Base-by-base conservation (phyloP, 2,329 filamentous ascomycete genomes). In the Amesomyces nigricolor region DNA sequence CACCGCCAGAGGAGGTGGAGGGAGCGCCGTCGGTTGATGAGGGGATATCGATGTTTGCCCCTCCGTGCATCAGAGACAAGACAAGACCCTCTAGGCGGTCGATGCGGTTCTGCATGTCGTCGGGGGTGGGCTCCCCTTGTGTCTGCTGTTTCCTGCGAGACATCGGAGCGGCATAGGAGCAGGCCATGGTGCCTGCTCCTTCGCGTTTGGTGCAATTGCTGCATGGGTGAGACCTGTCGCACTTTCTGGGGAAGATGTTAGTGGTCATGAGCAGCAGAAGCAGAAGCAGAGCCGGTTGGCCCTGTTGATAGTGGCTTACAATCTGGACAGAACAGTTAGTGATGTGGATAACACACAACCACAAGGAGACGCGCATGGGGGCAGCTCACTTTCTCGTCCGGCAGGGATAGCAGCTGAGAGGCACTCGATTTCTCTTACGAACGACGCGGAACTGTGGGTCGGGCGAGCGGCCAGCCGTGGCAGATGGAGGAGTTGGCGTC, bases 41-140 rank as follows among this genome's bases (percentile, higher is more conserved):
- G n/a, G 65, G 66, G 8, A 72, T 61, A 47, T 81, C 77, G 52
- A 78, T 66, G 51, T 74, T 76, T 61, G 80, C 74, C 55, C 89
- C 89, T 70, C 89, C 91, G 67, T 92, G 92, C 92, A 97, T 96
- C 67, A 97, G 73, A 29, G 90, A 95, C 62, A 97, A 74, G 58
- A 97, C 92, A 70, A 97, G 76, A 64, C 89, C 88, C 78, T 97
- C 92, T 62, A 97, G 79, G 65, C 92, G 84, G 75, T 97, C 91
- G 74, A 97, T 97, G 70, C 94, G 88, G 68, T 95, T 95, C 75
- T 97, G 92, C 92, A 97, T 96, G 72, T 96, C 92, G 78, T 96
- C 91, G 48, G 92, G 90, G 64, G 72, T 83, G 53, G 78, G 73
- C 64, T 78, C 72, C 58, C 70, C 79, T 78, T 73, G 82, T 73